Base-by-base conservation (phyloP, 1,139 yeast genomes). In the Pichia sp. region DNA sequence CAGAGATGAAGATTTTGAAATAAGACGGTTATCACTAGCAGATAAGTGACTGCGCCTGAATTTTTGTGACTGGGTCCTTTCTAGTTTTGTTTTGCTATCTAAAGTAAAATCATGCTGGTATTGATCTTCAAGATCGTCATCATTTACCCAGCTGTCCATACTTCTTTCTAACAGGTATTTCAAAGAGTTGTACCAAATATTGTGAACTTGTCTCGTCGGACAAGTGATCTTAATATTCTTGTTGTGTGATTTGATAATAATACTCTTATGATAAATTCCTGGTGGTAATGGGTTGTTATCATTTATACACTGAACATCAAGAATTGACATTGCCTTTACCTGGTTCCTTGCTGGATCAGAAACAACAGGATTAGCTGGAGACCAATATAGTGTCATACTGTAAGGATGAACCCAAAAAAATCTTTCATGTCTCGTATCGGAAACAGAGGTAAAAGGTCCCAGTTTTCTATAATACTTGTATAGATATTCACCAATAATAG, bases 401-500 rank as follows among this genome's bases (percentile, higher is more conserved):
- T 90, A 92, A 8, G 99, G 99, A 71, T 93, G 96, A 45, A 93
- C 84, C 98, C 98, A 93, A 78, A 93, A 93, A 71, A 84, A 93
- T 61, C 98, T 79, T 67, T 87, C 95, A 67, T 93, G 99, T 57
- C 98, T 80, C 51, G 80, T 81, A 55, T 87, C 93, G 0, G 95
- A 81, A 47, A 90, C 80, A 0, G 90, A 81, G 52, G 87, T 81
- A 54, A 89, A 77, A 15, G 90, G 87, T 11, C 95, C 89, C 56
- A 87, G 74, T 58, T 84, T 81, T 53, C 96, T 83, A 69, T 86
- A 89, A 68, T 93, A 92, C 70, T 93, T 93, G 80, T 80, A 86
- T 59, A 90, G 74, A 62, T 84, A 90, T 68, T 92, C 98, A 55
- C 99, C 99, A 70, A 92, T 87, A 50, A 93, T 92, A 7, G 95